Percentiles rank a stretch among this genome's conserved stretches.
phyloP scores from a whole-genome alignment of 805 yeast species.

The Myxozyma lipomycoides region DNA sequence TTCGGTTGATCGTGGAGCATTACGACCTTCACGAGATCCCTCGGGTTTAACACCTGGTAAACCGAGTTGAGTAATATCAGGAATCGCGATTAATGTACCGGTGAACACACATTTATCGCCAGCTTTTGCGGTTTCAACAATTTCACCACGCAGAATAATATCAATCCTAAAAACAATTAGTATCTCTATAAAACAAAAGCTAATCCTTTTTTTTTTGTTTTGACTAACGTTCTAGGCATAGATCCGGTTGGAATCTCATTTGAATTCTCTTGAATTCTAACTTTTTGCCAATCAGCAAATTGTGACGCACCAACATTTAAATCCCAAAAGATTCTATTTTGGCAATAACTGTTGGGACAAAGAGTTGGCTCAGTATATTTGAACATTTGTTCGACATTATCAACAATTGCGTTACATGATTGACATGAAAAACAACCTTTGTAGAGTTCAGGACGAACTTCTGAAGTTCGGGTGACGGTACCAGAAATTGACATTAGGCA shows the following conservation, averaged over 20 bases:
- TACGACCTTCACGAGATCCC: slow-evolving; percentile 62
- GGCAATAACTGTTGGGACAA: slow-evolving; percentile 85
- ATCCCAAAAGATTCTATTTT: slow-evolving; percentile 81
- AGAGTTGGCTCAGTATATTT: slow-evolving; percentile 91
- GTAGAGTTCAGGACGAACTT: slow-evolving; percentile 91
- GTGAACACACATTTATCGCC: slow-evolving; percentile 94
- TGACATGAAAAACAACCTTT: slow-evolving; percentile 87
- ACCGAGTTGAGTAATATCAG: slow-evolving; percentile 90
- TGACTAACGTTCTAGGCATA: slow-evolving; percentile 74
- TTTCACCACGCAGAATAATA: slow-evolving; percentile 85
- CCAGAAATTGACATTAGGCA: slow-evolving; percentile 80
- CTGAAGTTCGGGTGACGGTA: slow-evolving; percentile 93
- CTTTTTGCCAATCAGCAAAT: slow-evolving; percentile 94
- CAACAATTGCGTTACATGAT: slow-evolving; percentile 75
- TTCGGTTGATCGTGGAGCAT: slow-evolving; percentile 54
- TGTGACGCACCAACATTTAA: slow-evolving; percentile 77
- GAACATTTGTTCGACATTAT: slow-evolving; percentile 88
- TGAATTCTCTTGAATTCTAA: slow-evolving; percentile 93
- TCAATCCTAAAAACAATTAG: slow-evolving; percentile 52
- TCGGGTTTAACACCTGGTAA: slow-evolving; percentile 92
- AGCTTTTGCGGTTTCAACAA: slow-evolving; percentile 94
- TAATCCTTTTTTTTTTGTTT: not conserved
- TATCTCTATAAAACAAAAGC: too few species aligned
- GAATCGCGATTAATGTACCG: slow-evolving; percentile 91
- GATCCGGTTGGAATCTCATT: slow-evolving; percentile 96